Percentiles rank a stretch among this genome's conserved stretches.
Conservation (phyloP, 2,329 filamentous ascomycete species). For the Dactylellina haptotyla region DNA sequence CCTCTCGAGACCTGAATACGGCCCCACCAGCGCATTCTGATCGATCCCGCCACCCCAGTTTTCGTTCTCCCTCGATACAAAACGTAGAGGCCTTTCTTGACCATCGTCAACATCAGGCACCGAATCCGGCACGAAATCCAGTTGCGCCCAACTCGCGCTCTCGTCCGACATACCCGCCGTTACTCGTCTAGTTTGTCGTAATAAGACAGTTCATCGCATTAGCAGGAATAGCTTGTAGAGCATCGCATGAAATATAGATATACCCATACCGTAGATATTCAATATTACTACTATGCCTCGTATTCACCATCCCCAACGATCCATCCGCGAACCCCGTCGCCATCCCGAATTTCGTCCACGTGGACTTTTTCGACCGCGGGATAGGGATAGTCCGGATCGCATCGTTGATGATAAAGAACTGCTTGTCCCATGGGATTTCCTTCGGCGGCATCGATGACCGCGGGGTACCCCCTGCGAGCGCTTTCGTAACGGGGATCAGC, state of each 20-base stretch:
- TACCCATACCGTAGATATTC: slow-evolving; percentile 1
- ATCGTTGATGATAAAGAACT: slow-evolving; percentile 2
- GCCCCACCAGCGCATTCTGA: not conserved
- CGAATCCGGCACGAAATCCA: slow-evolving; percentile 20
- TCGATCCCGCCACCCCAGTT: not conserved
- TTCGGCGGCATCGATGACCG: not conserved
- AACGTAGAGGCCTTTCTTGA: not conserved
- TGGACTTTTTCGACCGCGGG: not conserved
- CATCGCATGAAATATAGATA: not conserved
- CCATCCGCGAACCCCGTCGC: not conserved
- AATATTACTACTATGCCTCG: not conserved
- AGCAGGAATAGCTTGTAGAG: not conserved
- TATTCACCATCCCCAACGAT: slow-evolving; percentile 1
- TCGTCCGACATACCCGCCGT: not conserved
- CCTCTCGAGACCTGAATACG: not conserved
- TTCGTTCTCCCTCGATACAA: not conserved
- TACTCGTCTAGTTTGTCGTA: slow-evolving; percentile 13
- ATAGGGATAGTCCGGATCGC: not conserved
- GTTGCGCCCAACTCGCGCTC: slow-evolving; percentile 2
- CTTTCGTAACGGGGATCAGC: not conserved
- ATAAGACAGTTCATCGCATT: too few relatives aligned
- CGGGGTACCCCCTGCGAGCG: not conserved
- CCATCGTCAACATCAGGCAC: not conserved
- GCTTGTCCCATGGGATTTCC: not conserved
- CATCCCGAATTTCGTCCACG: slow-evolving; percentile 2